phyloP scores from a whole-genome alignment of 257 asterid genomes.

The Nicotiana otophora region DNA sequence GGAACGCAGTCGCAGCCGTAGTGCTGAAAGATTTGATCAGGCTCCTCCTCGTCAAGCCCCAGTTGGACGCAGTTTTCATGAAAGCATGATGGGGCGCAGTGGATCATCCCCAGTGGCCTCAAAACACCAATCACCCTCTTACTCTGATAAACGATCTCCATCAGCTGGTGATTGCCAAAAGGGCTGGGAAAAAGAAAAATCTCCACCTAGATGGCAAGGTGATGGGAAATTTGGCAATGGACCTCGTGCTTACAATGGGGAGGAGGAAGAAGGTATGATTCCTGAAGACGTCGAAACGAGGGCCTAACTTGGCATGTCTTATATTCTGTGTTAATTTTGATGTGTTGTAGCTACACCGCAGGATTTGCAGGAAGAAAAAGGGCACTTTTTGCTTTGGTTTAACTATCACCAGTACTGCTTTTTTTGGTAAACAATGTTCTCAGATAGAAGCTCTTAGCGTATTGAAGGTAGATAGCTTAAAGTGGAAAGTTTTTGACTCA shows the following conservation, averaged over 20 bases:
- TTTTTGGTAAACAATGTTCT: not conserved
- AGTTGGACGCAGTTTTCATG: slow-evolving; percentile 41
- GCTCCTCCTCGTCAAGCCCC: slow-evolving; percentile 22
- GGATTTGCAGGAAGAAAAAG: not conserved
- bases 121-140: slow-evolving; percentile 10
- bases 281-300: slow-evolving; percentile 5
- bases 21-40: slow-evolving; percentile 46
- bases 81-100: slow-evolving; percentile 39
- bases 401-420: not conserved
- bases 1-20: slow-evolving; percentile 54
- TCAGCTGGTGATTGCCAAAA: not conserved
- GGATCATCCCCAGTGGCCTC: slow-evolving; percentile 16
- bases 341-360: not conserved
- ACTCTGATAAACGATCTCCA: not conserved
- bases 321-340: not conserved
- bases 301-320: not conserved
- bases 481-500: not conserved
- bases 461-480: not conserved
- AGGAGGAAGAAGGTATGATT: slow-evolving; percentile 30
- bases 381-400: not conserved
- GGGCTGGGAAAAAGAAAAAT: slow-evolving; percentile 20
- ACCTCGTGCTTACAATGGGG: slow-evolving; percentile 4
- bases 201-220: slow-evolving; percentile 12
- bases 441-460: slow-evolving; percentile 1
- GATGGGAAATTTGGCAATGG: not conserved